Evolutionary conservation across 495 filamentous ascomycete species (phyloP).

Genomic region (Cetradonia linearis): DNA sequence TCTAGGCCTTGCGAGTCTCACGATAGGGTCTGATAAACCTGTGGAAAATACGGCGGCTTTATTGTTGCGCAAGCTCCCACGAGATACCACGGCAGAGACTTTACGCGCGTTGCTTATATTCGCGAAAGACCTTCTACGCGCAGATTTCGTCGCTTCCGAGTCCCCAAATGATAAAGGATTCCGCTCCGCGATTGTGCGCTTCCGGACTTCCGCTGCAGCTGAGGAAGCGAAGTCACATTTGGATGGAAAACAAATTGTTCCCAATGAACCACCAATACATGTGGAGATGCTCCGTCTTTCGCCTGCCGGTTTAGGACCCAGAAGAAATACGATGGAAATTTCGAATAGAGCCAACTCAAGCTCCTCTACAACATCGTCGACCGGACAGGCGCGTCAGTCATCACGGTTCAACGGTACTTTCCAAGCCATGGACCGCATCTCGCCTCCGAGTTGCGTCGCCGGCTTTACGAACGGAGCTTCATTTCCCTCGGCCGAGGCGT

Average conservation of each 20-base stretch:
- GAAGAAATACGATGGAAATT: slow-evolving; percentile 55
- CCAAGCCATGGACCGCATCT: slow-evolving; percentile 61
- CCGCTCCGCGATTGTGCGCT: slow-evolving; percentile 63
- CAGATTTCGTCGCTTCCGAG: slow-evolving; percentile 58
- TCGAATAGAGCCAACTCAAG: slow-evolving; percentile 45
- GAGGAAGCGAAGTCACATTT: slow-evolving; percentile 67
- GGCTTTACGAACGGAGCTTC: slow-evolving; percentile 38
- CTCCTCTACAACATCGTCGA: slow-evolving; percentile 43
- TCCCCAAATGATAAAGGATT: slow-evolving; percentile 61
- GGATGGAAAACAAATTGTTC: slow-evolving; percentile 67
- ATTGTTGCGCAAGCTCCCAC: slow-evolving; percentile 66
- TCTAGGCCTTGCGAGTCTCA: slow-evolving; percentile 9
- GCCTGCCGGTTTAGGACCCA: slow-evolving; percentile 34
- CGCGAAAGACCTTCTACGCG: slow-evolving; percentile 68
- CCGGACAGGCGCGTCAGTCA: slow-evolving; percentile 52
- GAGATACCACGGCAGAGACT: slow-evolving; percentile 59
- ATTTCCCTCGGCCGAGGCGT: slow-evolving; percentile 39
- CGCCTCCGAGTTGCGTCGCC: slow-evolving; percentile 48
- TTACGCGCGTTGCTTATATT: slow-evolving; percentile 77
- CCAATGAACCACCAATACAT: slow-evolving; percentile 66
- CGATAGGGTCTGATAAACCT: slow-evolving; percentile 19
- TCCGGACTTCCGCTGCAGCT: slow-evolving; percentile 59
- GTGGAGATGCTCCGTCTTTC: slow-evolving; percentile 56
- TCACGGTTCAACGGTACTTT: slow-evolving; percentile 73
- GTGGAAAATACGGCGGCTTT: slow-evolving; percentile 34